phyloP scores from a whole-genome alignment of 495 filamentous ascomycete species.

The Talaromyces borbonicus region DNA sequence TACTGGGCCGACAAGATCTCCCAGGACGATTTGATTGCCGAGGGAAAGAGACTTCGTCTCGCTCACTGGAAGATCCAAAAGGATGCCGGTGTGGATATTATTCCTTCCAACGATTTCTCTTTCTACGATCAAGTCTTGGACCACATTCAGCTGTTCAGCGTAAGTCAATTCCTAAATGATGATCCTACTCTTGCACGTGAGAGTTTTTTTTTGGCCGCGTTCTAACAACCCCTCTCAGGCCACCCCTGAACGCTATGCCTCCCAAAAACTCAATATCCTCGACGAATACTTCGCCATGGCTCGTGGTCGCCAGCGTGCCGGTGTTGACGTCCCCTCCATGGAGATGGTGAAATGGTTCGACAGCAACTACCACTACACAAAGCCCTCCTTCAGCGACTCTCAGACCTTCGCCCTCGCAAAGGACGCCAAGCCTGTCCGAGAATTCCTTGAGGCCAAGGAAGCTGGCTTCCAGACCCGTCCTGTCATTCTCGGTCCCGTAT shows the following conservation, averaged over 20 bases:
- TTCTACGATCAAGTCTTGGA: constrained; percentile 97
- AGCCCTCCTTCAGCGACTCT: constrained; percentile 91
- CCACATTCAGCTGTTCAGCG: constrained; percentile 97
- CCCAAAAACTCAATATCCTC: constrained; percentile 71
- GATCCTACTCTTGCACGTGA: no score
- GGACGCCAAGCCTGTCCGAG: constrained; percentile 84
- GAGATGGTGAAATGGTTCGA: constrained; percentile 99
- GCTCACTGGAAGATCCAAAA: constrained; percentile 99
- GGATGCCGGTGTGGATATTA: constrained; percentile 89
- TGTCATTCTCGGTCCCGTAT: constrained; percentile 89
- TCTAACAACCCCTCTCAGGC: constrained; percentile 38
- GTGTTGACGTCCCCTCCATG: constrained; percentile 72
- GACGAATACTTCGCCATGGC: constrained; percentile 99
- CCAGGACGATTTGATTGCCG: constrained; percentile 73
- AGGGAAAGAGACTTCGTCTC: constrained; percentile 91
- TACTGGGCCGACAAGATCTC: constrained; percentile 95
- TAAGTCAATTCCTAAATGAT: constrained; percentile 43
- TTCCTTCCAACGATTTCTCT: constrained; percentile 98
- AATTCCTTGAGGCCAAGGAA: constrained; percentile 96
- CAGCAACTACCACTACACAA: constrained; percentile 99
- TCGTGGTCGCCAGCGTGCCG: constrained; percentile 75
- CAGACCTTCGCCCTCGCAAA: constrained; percentile 83
- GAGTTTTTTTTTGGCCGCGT: background rate
- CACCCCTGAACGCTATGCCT: constrained; percentile 81
- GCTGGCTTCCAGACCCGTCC: constrained; percentile 87